These are phyloP conservation scores for Periconia sp. DNA, from an alignment of 2,329 filamentous ascomycete species.

Conservation along the genomic window DNA sequence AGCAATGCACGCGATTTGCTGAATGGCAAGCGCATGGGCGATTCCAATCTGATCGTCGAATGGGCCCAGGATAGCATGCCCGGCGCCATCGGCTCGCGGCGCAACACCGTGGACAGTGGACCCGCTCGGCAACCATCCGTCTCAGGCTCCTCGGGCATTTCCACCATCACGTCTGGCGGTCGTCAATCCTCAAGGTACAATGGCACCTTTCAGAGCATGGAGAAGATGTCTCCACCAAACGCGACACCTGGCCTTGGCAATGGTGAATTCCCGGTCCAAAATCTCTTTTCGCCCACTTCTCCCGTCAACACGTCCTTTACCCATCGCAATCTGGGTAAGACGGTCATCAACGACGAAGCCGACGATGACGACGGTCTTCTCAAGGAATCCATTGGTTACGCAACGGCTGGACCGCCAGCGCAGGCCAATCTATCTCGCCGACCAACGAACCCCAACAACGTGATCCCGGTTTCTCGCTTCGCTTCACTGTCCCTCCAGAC, in stretches of 20 bases:
- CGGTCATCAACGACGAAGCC: conserved; percentile 69
- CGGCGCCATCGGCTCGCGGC: conserved; percentile 48
- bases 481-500: conserved; percentile 72
- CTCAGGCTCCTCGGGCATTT: conserved; percentile 51
- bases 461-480: conserved; percentile 70
- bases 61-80: conserved; percentile 48
- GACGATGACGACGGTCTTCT: conserved; percentile 75
- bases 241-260: conserved; percentile 55
- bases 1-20: conserved; percentile 61
- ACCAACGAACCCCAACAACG: conserved; percentile 71
- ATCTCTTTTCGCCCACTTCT: conserved; percentile 71
- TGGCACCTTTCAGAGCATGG: conserved; percentile 62
- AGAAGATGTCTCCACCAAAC: conserved; percentile 64
- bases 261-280: conserved; percentile 64
- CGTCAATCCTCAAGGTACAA: conserved; percentile 64
- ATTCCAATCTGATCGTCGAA: conserved; percentile 62
- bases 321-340: conserved; percentile 65
- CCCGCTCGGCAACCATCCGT: conserved; percentile 47
- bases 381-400: conserved; percentile 71
- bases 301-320: conserved; percentile 70
- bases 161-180: conserved; percentile 37
- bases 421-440: conserved; percentile 61
- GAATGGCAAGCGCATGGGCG: conserved; percentile 62
- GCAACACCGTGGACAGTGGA: conserved; percentile 58
- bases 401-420: conserved; percentile 63